These are phyloP conservation scores for Nicotiana undulata DNA, from an alignment of 257 asterid species.

Conservation along the genomic window DNA sequence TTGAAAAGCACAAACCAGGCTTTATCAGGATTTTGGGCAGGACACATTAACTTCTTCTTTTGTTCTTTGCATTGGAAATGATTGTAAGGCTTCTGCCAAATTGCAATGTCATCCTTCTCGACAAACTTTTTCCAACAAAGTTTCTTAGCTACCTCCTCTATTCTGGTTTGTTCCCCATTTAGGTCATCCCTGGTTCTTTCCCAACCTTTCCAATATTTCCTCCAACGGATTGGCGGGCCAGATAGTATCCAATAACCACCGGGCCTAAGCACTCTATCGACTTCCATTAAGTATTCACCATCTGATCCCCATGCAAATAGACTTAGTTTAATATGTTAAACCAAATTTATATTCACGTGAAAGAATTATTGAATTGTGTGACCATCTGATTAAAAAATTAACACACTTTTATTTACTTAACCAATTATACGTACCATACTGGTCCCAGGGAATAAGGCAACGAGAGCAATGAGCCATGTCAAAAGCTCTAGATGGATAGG, in stretches of 20 bases:
- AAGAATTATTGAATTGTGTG: too few species aligned
- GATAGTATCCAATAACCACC: slow-evolving; percentile 94
- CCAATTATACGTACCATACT: slow-evolving; percentile 34
- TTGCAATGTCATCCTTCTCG: slow-evolving; percentile 70
- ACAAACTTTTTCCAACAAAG: slow-evolving; percentile 77
- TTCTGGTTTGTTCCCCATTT: slow-evolving; percentile 61
- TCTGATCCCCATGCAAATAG: slow-evolving; percentile 20
- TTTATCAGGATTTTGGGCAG: slow-evolving; percentile 40
- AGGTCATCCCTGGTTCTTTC: slow-evolving; percentile 55
- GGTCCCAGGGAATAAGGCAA: slow-evolving; percentile 91
- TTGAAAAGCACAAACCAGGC: slow-evolving; percentile 50
- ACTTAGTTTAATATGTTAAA: background rate
- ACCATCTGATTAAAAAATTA: background rate
- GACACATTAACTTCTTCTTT: slow-evolving; percentile 30
- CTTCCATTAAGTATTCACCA: slow-evolving; percentile 74
- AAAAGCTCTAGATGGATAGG: slow-evolving; percentile 79
- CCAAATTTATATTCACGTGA: background rate
- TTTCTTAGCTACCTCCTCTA: slow-evolving; percentile 56
- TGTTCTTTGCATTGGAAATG: slow-evolving; percentile 41
- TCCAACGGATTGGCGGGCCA: slow-evolving; percentile 90
- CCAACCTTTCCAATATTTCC: slow-evolving; percentile 76
- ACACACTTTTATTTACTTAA: background rate
- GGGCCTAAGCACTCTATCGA: slow-evolving; percentile 71
- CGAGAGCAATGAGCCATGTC: slow-evolving; percentile 99
- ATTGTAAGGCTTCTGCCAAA: slow-evolving; percentile 77